phyloP scores from a whole-genome alignment of 768 basidiomycete species.

The Pleurotus pulmonarius region DNA sequence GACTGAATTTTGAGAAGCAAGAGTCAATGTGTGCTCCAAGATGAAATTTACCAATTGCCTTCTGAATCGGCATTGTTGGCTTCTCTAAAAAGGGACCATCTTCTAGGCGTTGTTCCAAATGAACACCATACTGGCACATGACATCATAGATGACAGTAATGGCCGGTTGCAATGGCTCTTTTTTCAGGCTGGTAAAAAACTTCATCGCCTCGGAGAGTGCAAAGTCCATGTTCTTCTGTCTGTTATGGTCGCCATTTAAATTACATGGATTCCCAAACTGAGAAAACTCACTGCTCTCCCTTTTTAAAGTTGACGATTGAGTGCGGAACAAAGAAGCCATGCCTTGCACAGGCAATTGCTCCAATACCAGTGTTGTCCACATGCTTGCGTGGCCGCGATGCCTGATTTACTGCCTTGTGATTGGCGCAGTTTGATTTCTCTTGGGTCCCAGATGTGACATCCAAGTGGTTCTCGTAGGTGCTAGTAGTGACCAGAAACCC shows the following conservation, averaged over 20 bases:
- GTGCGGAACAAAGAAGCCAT: conserved; percentile 27
- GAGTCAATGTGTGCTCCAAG: conserved; percentile 11
- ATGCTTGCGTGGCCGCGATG: conserved; percentile 11
- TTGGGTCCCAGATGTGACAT: background rate
- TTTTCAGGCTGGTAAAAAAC: background rate
- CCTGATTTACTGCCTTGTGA: conserved; percentile 13
- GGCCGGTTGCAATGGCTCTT: too few relatives aligned
- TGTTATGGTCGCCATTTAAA: too few relatives aligned
- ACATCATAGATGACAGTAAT: too few relatives aligned
- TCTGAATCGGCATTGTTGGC: background rate
- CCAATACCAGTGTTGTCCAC: conserved; percentile 6
- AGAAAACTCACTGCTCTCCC: conserved; percentile 19
- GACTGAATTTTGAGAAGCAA: too few relatives aligned
- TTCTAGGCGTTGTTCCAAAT: too few relatives aligned
- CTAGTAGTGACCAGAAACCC: too few relatives aligned
- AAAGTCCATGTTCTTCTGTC: conserved; percentile 26
- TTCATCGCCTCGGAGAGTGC: conserved; percentile 16
- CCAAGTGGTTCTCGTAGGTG: too few relatives aligned
- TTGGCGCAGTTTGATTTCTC: background rate
- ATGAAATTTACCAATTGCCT: conserved; percentile 15
- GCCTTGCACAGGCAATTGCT: conserved; percentile 23
- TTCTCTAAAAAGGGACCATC: background rate
- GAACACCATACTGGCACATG: too few relatives aligned
- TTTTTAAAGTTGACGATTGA: conserved; percentile 26
- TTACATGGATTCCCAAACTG: too few relatives aligned